Base-by-base conservation (phyloP, 768 basidiomycete species). In the Hygrophorus pudorinus region DNA sequence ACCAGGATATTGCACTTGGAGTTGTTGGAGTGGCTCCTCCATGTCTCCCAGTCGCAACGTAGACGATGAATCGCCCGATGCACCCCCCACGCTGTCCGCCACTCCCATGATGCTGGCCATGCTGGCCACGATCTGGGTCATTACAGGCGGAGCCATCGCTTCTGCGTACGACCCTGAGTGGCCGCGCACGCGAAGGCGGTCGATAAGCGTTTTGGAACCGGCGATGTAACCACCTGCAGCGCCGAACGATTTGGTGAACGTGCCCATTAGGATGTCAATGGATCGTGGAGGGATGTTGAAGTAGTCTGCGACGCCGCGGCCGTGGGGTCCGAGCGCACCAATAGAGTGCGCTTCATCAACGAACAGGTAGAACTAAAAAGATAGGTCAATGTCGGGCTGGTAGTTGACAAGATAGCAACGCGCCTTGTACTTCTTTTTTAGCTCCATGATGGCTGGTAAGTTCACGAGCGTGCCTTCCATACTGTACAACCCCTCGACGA, bases 61-160 rank as follows among this genome's bases (percentile, higher is more conserved):
- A 24, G 24, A 63, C n/a, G 21, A 55, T 14, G 28, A 68, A 54
- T 90, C 63, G 24, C 94, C 94, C 91, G 97, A 97, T 65, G 98
- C 97, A 51, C 88, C 89, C 0, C 83, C 86, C 88, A 94, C 96
- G 49, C 85, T 85, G 2, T 94, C 78, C 41, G 93, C 65, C 47
- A 90, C 63, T 21, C 94, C 94, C 92, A 97, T 97, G 66, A 99
- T 97, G 52, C 88, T 90, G 0, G 83, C 87, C 88, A 94, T 96
- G 49, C 85, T 85, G 2, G 94, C 78, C 40, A 93, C 65, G 53
- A 98, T 71, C 62, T 99, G 96, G 13, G 85, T 86, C 24, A 96
- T 71, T 38, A 99, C 89, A 0, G 91, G 76, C 0, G 94, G 94
- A 0, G 88, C 65, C 76, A 94, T 92, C 1, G 87, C 66, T 64